phyloP scores from a whole-genome alignment of 1,139 yeast species.

The Candida freyschussii region DNA sequence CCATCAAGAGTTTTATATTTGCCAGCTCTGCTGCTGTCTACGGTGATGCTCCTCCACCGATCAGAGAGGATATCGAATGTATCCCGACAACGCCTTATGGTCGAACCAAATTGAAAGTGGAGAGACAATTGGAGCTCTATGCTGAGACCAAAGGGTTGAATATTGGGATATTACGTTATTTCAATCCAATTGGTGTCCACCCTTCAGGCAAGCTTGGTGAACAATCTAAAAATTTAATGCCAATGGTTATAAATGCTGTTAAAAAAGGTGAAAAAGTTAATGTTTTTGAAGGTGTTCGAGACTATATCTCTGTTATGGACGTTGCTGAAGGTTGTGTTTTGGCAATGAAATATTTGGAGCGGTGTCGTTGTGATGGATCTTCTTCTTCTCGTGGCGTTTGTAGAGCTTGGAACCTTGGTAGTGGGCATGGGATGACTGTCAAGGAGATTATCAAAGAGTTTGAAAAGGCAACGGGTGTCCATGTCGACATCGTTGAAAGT shows the following conservation, averaged over 20 bases:
- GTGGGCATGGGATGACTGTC: constrained; percentile 77
- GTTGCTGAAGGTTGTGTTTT: constrained; percentile 78
- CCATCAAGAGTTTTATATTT: constrained; percentile 62
- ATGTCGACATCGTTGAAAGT: constrained; percentile 59
- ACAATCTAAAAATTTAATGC: constrained; percentile 75
- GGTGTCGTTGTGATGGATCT: constrained; percentile 19
- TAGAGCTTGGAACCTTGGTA: constrained; percentile 81
- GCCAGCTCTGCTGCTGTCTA: constrained; percentile 82
- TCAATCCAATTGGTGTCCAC: constrained; percentile 84
- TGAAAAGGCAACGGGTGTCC: constrained; percentile 61
- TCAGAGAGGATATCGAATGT: constrained; percentile 11
- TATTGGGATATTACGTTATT: constrained; percentile 67
- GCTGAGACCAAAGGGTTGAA: constrained; percentile 46
- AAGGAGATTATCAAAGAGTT: constrained; percentile 67
- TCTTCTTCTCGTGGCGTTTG: constrained; percentile 40
- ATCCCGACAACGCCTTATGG: constrained; percentile 75
- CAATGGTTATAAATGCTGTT: constrained; percentile 38
- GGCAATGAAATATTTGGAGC: constrained; percentile 56
- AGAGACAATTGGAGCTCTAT: constrained; percentile 56
- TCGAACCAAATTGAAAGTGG: constrained; percentile 62
- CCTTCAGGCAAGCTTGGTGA: constrained; percentile 78
- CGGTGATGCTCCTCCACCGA: constrained; percentile 52
- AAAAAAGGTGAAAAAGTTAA: constrained; percentile 55
- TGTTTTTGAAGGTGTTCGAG: constrained; percentile 69
- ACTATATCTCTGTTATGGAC: constrained; percentile 78